These are phyloP conservation scores for Amphirosellinia nigrospora DNA, from an alignment of 495 filamentous ascomycete genomes.

Conservation along the genomic window DNA sequence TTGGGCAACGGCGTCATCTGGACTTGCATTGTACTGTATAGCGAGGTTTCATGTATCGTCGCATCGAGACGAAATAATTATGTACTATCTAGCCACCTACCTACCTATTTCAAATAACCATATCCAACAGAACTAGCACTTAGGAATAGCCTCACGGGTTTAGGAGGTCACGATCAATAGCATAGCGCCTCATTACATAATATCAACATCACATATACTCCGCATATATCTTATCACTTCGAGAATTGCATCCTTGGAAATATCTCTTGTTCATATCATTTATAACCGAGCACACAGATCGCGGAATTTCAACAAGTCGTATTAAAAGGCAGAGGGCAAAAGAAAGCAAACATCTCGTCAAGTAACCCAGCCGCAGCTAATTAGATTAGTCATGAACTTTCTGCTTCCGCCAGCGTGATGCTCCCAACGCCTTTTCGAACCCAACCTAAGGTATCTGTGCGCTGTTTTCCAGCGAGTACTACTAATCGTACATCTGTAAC, in stretches of 20 bases:
- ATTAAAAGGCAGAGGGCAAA: background rate
- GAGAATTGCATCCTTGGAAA: background rate
- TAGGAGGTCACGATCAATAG: background rate
- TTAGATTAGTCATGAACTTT: background rate
- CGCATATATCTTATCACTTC: background rate
- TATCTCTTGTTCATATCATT: background rate
- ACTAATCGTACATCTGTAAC: background rate
- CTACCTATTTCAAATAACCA: background rate
- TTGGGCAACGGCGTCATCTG: background rate
- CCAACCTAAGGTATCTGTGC: slow-evolving; percentile 12
- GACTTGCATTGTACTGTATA: slow-evolving; percentile 5
- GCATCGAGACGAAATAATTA: slow-evolving; percentile 10
- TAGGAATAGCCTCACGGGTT: background rate
- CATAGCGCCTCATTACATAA: background rate
- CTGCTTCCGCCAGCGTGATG: background rate
- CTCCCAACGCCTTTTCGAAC: slow-evolving; percentile 16
- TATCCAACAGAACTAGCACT: background rate
- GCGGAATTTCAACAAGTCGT: background rate
- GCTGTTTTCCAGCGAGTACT: background rate
- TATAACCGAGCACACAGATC: background rate
- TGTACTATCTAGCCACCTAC: slow-evolving; percentile 6
- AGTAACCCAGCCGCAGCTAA: background rate
- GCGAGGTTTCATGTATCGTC: background rate
- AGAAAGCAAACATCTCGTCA: background rate
- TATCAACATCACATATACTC: background rate